phyloP scores from a whole-genome alignment of 148 eudicot genomes.

The Vaccinium macrocarpon region DNA sequence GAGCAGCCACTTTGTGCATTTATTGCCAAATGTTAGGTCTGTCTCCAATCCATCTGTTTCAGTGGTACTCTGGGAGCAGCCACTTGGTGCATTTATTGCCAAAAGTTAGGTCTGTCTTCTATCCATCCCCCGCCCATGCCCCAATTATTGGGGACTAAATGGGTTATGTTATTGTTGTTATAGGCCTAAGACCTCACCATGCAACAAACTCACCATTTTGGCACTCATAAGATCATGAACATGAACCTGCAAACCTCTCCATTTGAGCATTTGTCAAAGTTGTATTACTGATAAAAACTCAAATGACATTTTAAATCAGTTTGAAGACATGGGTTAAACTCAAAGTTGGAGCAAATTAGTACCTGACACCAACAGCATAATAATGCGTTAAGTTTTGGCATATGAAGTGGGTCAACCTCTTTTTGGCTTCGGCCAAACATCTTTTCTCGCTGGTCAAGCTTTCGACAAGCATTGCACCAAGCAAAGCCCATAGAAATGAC shows the following conservation, averaged over 20 bases:
- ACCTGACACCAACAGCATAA: background rate
- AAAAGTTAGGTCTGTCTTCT: too few relatives aligned
- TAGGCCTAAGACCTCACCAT: background rate
- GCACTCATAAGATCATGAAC: background rate
- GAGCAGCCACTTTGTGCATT: too few relatives aligned
- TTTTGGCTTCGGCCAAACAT: too few relatives aligned
- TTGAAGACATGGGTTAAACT: background rate
- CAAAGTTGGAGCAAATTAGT: background rate
- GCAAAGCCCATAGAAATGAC: background rate
- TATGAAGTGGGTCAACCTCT: too few relatives aligned
- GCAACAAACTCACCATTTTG: background rate
- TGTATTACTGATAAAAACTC: background rate
- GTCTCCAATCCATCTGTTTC: too few relatives aligned
- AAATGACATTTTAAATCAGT: background rate
- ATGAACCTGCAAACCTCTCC: background rate
- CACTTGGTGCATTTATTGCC: too few relatives aligned
- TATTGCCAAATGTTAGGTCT: too few relatives aligned
- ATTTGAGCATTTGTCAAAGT: background rate
- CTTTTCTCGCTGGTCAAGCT: too few relatives aligned
- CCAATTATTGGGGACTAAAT: too few relatives aligned
- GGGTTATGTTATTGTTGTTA: too few relatives aligned
- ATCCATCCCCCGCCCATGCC: too few relatives aligned
- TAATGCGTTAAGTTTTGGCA: background rate
- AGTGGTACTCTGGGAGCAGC: too few relatives aligned
- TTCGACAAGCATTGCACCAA: background rate